phyloP scores from a whole-genome alignment of 129 eudicot genomes.

The Arctium minus region DNA sequence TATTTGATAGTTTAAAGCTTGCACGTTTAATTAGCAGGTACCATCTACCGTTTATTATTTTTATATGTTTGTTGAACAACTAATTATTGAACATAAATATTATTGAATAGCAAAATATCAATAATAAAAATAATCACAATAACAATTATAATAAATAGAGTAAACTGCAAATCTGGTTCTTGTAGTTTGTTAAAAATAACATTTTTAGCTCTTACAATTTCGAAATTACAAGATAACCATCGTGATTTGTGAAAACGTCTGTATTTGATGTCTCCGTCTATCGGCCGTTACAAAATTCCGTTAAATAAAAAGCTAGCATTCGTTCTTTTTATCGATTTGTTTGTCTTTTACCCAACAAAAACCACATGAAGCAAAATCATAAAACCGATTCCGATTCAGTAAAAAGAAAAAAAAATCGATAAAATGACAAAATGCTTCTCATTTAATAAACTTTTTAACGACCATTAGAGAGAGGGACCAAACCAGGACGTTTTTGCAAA shows the following conservation, averaged over 20 bases:
- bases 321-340: too few species aligned
- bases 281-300: background rate
- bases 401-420: too few species aligned
- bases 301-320: too few species aligned
- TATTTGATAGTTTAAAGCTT: background rate
- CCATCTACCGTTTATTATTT: background rate
- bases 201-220: background rate
- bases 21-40: constrained; percentile 14
- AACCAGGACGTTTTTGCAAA: background rate
- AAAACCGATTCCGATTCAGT: too few species aligned
- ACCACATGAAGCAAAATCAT: background rate
- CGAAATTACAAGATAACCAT: background rate
- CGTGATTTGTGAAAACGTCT: too few species aligned
- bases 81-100: too few species aligned
- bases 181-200: background rate
- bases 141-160: background rate
- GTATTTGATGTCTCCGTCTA: background rate
- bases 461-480: background rate
- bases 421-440: too few species aligned
- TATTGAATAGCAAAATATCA: too few species aligned
- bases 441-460: background rate
- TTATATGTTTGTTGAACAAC: background rate
- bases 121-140: too few species aligned
- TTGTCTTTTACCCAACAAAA: background rate
- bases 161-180: background rate